Evolutionary conservation across 257 asterid species (phyloP).

Genomic region (Gardenia jasminoides): DNA sequence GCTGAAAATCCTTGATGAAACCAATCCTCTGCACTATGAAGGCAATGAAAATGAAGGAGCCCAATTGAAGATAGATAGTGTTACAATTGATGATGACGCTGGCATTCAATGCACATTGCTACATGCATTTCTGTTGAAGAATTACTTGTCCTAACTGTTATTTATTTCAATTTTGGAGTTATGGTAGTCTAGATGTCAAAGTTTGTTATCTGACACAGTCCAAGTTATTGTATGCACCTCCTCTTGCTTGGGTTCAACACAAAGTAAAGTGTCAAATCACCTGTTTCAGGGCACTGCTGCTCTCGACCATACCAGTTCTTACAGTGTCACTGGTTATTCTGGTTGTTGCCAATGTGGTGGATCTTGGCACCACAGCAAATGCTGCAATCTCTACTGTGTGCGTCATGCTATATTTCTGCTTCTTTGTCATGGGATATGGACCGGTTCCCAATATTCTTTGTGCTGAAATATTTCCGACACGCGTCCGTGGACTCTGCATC

Average conservation of each 20-base stretch:
- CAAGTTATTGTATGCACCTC: no score
- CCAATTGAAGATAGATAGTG: neutral
- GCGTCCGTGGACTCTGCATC: constrained; percentile 88
- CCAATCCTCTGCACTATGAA: neutral
- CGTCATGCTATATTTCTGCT: constrained; percentile 82
- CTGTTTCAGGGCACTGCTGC: constrained; percentile 65
- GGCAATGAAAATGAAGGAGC: neutral
- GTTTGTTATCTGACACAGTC: neutral
- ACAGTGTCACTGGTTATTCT: constrained; percentile 56
- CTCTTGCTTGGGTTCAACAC: neutral
- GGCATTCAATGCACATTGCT: neutral
- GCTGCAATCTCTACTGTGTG: constrained; percentile 72
- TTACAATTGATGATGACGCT: neutral
- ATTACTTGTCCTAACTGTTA: neutral
- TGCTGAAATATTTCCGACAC: constrained; percentile 80
- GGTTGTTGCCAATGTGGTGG: constrained; percentile 59
- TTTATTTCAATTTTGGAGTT: no score
- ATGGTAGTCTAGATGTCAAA: neutral
- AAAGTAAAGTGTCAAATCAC: neutral
- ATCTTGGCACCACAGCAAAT: constrained; percentile 55
- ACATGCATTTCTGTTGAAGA: neutral
- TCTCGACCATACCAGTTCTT: constrained; percentile 70
- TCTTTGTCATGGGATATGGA: constrained; percentile 86
- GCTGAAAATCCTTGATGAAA: neutral
- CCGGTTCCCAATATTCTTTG: constrained; percentile 91